Conservation (phyloP, 2,329 filamentous ascomycete genomes). For the Calcarisporium arbuscula region DNA sequence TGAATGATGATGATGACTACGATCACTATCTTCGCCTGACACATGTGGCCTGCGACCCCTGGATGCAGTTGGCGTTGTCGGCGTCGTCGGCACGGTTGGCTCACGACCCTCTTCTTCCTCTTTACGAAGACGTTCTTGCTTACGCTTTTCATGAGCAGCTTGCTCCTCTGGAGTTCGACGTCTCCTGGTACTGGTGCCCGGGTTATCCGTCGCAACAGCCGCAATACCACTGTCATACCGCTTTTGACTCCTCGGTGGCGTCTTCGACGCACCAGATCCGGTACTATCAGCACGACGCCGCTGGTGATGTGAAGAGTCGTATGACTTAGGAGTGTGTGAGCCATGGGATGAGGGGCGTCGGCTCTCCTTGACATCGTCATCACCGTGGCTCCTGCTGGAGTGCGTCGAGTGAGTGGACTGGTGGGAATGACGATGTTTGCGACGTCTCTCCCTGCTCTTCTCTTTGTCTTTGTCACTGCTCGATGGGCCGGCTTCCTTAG, state of each 20-base stretch:
- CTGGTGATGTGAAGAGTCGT: slow-evolving; percentile 21
- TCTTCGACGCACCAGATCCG: slow-evolving; percentile 18
- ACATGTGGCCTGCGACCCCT: slow-evolving; percentile 10
- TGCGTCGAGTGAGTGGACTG: slow-evolving; percentile 25
- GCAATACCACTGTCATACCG: slow-evolving; percentile 42
- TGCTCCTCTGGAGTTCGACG: slow-evolving; percentile 43
- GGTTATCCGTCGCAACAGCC: slow-evolving; percentile 34
- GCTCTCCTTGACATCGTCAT: slow-evolving; percentile 23
- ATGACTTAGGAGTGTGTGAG: slow-evolving; percentile 15
- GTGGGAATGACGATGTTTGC: slow-evolving; percentile 34
- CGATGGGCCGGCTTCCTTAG: slow-evolving; percentile 28
- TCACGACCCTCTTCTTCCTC: slow-evolving; percentile 23
- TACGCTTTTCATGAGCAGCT: slow-evolving; percentile 42
- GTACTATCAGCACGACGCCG: slow-evolving; percentile 22
- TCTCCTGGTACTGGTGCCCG: slow-evolving; percentile 24
- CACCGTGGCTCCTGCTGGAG: slow-evolving; percentile 23
- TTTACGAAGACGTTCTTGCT: slow-evolving; percentile 35
- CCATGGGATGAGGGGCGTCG: slow-evolving; percentile 19
- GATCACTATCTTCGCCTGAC: too few relatives aligned
- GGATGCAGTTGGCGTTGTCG: too few relatives aligned
- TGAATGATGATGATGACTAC: too few relatives aligned
- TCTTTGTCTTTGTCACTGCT: slow-evolving; percentile 32
- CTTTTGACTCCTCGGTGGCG: slow-evolving; percentile 31
- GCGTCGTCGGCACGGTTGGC: slow-evolving; percentile 1
- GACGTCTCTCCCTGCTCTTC: slow-evolving; percentile 32